Evolutionary conservation across 257 asterid species (phyloP).

Genomic region (Handroanthus guayacan): DNA sequence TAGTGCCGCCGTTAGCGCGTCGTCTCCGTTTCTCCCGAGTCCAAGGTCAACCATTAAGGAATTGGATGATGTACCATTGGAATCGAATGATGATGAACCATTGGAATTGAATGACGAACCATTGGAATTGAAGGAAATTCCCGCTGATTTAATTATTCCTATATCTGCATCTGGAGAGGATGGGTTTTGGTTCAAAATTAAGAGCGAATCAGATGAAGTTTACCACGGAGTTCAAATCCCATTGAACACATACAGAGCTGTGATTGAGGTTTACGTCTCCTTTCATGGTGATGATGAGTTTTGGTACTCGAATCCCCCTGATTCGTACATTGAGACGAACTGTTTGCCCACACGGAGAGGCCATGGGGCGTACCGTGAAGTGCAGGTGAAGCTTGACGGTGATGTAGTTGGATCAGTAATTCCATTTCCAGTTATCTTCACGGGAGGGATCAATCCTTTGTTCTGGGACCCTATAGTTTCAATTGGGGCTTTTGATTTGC

Average conservation of each 20-base stretch:
- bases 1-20: not conserved
- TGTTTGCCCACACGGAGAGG: conserved; percentile 53
- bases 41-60: conserved; percentile 32
- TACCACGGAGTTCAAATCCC: conserved; percentile 59
- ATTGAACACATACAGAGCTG: conserved; percentile 68
- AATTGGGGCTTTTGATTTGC: conserved; percentile 88
- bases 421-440: conserved; percentile 83
- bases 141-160: conserved; percentile 83
- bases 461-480: conserved; percentile 89
- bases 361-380: conserved; percentile 79
- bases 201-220: conserved; percentile 53
- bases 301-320: conserved; percentile 93
- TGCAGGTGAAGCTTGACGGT: conserved; percentile 65
- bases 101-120: conserved; percentile 20
- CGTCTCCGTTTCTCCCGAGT: conserved; percentile 14
- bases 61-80: conserved; percentile 27
- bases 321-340: conserved; percentile 60
- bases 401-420: conserved; percentile 68
- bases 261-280: conserved; percentile 77
- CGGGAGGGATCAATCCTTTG: conserved; percentile 84
- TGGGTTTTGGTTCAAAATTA: conserved; percentile 77
- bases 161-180: conserved; percentile 59
- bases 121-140: conserved; percentile 49
- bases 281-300: conserved; percentile 84
- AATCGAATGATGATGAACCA: not conserved